These are phyloP conservation scores for Spathaspora sp. DNA, from an alignment of 805 yeast genomes.

Conservation along the genomic window DNA sequence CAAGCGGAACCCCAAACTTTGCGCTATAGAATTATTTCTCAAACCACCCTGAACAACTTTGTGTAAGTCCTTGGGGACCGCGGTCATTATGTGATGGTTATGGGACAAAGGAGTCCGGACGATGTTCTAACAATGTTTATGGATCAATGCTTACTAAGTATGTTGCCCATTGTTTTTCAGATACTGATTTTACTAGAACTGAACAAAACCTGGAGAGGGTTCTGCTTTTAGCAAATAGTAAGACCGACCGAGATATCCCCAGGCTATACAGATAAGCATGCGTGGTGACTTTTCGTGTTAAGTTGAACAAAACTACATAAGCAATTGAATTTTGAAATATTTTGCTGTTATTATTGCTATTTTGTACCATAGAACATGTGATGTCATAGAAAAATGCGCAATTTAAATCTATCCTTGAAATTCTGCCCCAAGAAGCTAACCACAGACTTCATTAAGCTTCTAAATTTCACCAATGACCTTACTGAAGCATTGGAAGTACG, in stretches of 20 bases:
- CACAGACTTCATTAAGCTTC: neutral
- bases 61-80: too few species aligned
- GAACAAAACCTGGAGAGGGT: too few species aligned
- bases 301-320: neutral
- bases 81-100: too few species aligned
- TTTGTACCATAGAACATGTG: neutral
- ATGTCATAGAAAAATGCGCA: neutral
- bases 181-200: too few species aligned
- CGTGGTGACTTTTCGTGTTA: neutral
- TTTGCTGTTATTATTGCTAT: neutral
- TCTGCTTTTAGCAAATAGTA: too few species aligned
- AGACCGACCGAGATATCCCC: too few species aligned
- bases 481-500: slow-evolving; percentile 50
- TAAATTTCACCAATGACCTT: slow-evolving; percentile 15
- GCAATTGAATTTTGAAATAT: too few species aligned
- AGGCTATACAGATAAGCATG: too few species aligned
- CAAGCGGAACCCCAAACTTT: neutral
- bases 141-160: too few species aligned
- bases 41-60: neutral
- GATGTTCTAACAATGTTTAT: too few species aligned
- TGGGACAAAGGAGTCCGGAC: too few species aligned
- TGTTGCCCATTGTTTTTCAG: too few species aligned
- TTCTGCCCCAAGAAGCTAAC: neutral
- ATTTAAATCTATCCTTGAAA: neutral
- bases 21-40: neutral